These are phyloP conservation scores for Epicoccum sorghinum DNA, from an alignment of 2,329 filamentous ascomycete species.

Conservation along the genomic window DNA sequence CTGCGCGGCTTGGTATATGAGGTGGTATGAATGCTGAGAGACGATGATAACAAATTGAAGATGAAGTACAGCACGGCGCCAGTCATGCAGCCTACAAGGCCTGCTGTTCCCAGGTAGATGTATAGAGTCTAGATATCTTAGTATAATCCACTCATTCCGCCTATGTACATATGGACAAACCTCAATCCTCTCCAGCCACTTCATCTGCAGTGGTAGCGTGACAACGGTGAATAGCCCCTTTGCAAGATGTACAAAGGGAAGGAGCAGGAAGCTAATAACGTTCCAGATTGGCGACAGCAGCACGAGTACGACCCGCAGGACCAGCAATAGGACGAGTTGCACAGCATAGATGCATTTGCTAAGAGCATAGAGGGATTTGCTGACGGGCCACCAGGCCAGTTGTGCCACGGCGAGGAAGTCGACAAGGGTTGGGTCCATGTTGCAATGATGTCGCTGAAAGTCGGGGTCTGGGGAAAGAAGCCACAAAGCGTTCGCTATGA, in stretches of 20 bases:
- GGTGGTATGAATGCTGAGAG: conserved; percentile 50
- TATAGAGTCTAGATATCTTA: conserved; percentile 50
- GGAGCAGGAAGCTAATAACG: conserved; percentile 54
- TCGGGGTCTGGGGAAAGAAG: neutral
- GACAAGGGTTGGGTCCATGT: conserved; percentile 41
- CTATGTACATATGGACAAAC: conserved; percentile 44
- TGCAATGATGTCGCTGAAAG: neutral
- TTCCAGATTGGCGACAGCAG: conserved; percentile 56
- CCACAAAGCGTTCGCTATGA: conserved; percentile 16
- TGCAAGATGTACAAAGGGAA: conserved; percentile 58
- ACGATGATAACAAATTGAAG: conserved; percentile 61
- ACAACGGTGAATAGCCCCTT: conserved; percentile 49
- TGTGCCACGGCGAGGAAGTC: conserved; percentile 39
- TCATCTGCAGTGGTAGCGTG: conserved; percentile 54
- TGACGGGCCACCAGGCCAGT: conserved; percentile 48
- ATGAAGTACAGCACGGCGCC: conserved; percentile 66
- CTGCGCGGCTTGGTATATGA: conserved; percentile 12
- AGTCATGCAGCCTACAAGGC: conserved; percentile 68
- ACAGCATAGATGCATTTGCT: conserved; percentile 45
- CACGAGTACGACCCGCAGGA: neutral
- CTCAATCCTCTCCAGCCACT: conserved; percentile 61
- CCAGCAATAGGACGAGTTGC: neutral
- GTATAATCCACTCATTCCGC: neutral
- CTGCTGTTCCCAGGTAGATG: conserved; percentile 69
- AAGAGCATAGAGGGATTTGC: conserved; percentile 43